Base-by-base conservation (phyloP, 2,329 filamentous ascomycete genomes). In the Aspergillus sp. region DNA sequence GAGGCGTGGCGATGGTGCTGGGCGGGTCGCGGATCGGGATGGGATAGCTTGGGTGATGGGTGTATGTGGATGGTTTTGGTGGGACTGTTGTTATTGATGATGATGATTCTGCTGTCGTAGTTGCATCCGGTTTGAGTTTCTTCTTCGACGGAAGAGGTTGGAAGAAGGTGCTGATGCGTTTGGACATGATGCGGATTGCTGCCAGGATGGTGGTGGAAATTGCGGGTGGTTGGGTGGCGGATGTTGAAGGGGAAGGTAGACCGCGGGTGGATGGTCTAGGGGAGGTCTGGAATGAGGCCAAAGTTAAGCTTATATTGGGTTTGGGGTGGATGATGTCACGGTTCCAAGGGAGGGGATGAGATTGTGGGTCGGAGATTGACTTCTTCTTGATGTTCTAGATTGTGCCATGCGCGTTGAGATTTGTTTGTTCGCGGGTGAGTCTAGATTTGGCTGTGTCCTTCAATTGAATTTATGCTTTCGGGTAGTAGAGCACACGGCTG, bases 91-190 rank as follows among this genome's bases (percentile, higher is more conserved):
- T 55, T 15, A 4, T 30, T 30, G 30, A 13, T 36, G 32, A 27
- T n/a, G 32, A n/a, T 47, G 57, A 30, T 15, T 25, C 6, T 47
- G 54, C 19, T 21, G 27, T 19, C 8, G 17, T 55, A 13, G 41
- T 25, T 47, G 57, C 21, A n/a, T 63, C 53, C 39, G 41, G 6
- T 30, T 57, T 48, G n/a, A 30, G 63, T 74, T 79, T 73, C 32
- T 79, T 78, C 3, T 79, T 78, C 3, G 77, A 60, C 21, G 71
- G 61, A 21, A 78, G 70, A 1, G 83, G 81, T 30, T 80, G 78
- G 74, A 92, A 91, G 77, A 91, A 92, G 10, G 83, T 77, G 62
- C 91, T 88, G 1, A 92, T 90, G 59, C 88, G 82, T 70, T 89
- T 88, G 10, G 74, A 60, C 75, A 77, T 77, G 47, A 36, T 36